These are phyloP conservation scores for Pichia sporocuriosa DNA, from an alignment of 805 yeast species.

Conservation along the genomic window DNA sequence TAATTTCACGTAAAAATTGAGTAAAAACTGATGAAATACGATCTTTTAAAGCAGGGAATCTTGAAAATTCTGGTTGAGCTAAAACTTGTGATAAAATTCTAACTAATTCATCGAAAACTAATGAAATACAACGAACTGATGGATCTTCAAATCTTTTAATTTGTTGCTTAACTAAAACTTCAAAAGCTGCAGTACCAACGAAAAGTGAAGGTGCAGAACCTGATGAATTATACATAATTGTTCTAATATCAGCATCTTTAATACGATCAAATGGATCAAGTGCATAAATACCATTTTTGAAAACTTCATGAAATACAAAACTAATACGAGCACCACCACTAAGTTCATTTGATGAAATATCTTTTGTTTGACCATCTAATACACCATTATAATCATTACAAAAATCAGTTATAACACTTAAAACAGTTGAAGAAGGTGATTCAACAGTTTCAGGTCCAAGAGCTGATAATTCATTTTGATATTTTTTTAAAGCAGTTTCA, in stretches of 20 bases:
- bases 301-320: constrained; percentile 94
- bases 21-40: constrained; percentile 75
- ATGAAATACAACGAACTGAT: constrained; percentile 74
- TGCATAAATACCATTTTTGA: constrained; percentile 84
- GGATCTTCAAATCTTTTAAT: constrained; percentile 94
- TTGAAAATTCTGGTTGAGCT: constrained; percentile 70
- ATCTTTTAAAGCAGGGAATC: constrained; percentile 89
- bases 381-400: constrained; percentile 87
- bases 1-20: constrained; percentile 69
- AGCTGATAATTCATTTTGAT: constrained; percentile 65
- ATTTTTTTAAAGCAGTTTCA: constrained; percentile 77
- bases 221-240: constrained; percentile 93
- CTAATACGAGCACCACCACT: constrained; percentile 98
- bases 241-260: constrained; percentile 91
- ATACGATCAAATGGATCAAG: constrained; percentile 95
- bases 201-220: constrained; percentile 95
- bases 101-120: constrained; percentile 90
- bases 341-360: constrained; percentile 79
- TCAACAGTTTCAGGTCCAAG: constrained; percentile 89
- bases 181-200: constrained; percentile 97
- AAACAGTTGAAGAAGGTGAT: constrained; percentile 81
- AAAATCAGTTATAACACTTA: constrained; percentile 87
- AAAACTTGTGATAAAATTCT: constrained; percentile 82
- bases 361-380: constrained; percentile 87
- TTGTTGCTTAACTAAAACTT: constrained; percentile 90